Conservation (phyloP, 148 eudicot genomes). For the Rheum nobile region DNA sequence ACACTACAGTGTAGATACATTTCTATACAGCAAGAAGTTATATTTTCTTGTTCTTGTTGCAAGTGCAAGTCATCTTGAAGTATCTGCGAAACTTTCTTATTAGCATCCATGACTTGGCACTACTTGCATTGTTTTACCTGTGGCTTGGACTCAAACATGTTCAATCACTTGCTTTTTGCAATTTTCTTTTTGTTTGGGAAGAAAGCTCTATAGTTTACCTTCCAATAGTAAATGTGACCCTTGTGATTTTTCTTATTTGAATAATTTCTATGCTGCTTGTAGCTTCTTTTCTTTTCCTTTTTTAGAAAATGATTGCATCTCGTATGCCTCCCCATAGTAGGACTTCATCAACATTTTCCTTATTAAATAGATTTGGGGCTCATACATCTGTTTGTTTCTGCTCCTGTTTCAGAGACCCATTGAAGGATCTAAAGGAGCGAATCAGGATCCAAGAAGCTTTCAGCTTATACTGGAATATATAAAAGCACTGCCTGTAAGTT, state of each 20-base stretch:
- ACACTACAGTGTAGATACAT: background rate
- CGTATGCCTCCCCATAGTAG: background rate
- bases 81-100: background rate
- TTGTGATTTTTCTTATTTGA: background rate
- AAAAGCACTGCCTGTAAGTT: constrained; percentile 89
- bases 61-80: background rate
- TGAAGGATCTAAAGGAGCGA: constrained; percentile 50
- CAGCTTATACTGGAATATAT: constrained; percentile 75
- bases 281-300: background rate
- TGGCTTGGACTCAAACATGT: background rate
- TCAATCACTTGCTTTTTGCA: background rate
- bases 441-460: constrained; percentile 83
- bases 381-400: background rate
- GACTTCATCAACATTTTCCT: background rate
- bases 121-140: background rate
- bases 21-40: background rate
- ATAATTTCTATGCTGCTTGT: background rate
- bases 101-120: background rate
- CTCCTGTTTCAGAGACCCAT: constrained; percentile 46
- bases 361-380: background rate
- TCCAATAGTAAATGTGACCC: background rate
- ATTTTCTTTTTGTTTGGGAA: background rate
- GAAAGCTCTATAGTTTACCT: background rate
- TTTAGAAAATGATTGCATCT: background rate
- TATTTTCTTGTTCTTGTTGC: background rate